Percentiles rank a stretch among this genome's conserved stretches.
Evolutionary conservation across 2,329 filamentous ascomycete genomes (phyloP).

Genomic region (Trichoderma sp.): DNA sequence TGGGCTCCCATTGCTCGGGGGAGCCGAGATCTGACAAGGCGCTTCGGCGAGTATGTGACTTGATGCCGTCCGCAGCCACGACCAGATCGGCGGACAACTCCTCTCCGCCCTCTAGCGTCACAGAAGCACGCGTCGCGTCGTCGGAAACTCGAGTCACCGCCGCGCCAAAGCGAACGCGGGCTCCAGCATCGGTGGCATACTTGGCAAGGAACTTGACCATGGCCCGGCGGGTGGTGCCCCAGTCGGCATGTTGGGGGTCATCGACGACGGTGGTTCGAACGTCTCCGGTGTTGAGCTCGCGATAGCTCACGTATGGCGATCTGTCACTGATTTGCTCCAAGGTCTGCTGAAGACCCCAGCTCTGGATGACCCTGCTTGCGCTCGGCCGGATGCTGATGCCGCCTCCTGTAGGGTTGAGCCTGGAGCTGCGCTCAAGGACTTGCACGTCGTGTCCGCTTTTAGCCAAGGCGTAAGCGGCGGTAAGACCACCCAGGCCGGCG

Average conservation of each 20-base stretch:
- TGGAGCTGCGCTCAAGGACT: slow-evolving; percentile 29
- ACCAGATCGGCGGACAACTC: slow-evolving; percentile 5
- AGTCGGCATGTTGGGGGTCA: slow-evolving; percentile 26
- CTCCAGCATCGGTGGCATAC: slow-evolving; percentile 16
- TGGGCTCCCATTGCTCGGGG: slow-evolving; percentile 24
- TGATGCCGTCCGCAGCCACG: slow-evolving; percentile 24
- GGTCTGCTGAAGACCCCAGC: slow-evolving; percentile 26
- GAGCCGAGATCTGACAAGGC: slow-evolving; percentile 23
- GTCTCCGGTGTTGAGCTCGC: slow-evolving; percentile 26
- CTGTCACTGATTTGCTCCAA: slow-evolving; percentile 21
- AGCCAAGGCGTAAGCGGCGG: slow-evolving; percentile 28
- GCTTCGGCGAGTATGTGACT: slow-evolving; percentile 17
- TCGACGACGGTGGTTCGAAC: slow-evolving; percentile 26
- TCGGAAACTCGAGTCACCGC: slow-evolving; percentile 4
- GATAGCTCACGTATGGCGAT: slow-evolving; percentile 26
- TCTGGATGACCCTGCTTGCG: slow-evolving; percentile 27
- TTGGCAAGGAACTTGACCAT: slow-evolving; percentile 25
- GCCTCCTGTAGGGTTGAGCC: slow-evolving; percentile 27
- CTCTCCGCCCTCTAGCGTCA: slow-evolving; percentile 16
- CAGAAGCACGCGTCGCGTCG: neutral
- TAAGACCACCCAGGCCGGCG: slow-evolving; percentile 31
- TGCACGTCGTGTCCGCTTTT: slow-evolving; percentile 26
- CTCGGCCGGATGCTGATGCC: slow-evolving; percentile 29
- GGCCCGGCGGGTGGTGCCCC: slow-evolving; percentile 28
- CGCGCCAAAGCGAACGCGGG: slow-evolving; percentile 1